phyloP scores from a whole-genome alignment of 2,329 filamentous ascomycete species.

The Phaeoacremonium minimum region DNA sequence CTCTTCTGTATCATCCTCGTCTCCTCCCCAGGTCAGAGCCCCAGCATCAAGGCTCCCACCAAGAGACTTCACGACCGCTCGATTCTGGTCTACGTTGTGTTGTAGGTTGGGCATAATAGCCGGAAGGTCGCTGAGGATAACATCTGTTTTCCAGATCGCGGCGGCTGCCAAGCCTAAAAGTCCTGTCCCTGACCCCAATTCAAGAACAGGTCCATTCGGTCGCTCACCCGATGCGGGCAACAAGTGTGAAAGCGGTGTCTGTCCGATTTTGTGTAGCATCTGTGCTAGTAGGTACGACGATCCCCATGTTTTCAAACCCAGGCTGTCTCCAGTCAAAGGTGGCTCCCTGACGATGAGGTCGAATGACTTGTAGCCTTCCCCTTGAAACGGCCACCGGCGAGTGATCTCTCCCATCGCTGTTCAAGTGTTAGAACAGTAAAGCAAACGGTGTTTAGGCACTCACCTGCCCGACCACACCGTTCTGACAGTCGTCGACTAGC shows the following conservation, averaged over 20 bases:
- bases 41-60: conserved; percentile 59
- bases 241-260: conserved; percentile 38
- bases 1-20: conserved; percentile 37
- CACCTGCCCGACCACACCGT: conserved; percentile 72
- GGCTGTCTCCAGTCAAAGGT: conserved; percentile 77
- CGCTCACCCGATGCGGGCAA: conserved; percentile 29
- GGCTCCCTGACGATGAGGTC: conserved; percentile 78
- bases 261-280: conserved; percentile 52
- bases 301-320: conserved; percentile 95
- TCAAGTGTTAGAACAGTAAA: background rate
- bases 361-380: conserved; percentile 35
- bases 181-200: conserved; percentile 87
- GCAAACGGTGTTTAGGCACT: too few relatives aligned
- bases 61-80: conserved; percentile 43
- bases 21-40: conserved; percentile 69
- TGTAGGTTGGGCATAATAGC: conserved; percentile 77
- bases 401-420: conserved; percentile 53
- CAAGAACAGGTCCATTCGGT: conserved; percentile 47
- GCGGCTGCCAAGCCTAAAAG: conserved; percentile 86
- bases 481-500: conserved; percentile 80
- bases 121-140: conserved; percentile 78
- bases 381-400: conserved; percentile 47
- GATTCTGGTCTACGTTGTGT: conserved; percentile 68
- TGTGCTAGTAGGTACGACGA: conserved; percentile 82
- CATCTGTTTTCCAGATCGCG: conserved; percentile 59